Evolutionary conservation across 2,329 filamentous ascomycete genomes (phyloP), one percentile per base, ranked within the genome.

Genomic region (Malbranchea cinnamomea): DNA sequence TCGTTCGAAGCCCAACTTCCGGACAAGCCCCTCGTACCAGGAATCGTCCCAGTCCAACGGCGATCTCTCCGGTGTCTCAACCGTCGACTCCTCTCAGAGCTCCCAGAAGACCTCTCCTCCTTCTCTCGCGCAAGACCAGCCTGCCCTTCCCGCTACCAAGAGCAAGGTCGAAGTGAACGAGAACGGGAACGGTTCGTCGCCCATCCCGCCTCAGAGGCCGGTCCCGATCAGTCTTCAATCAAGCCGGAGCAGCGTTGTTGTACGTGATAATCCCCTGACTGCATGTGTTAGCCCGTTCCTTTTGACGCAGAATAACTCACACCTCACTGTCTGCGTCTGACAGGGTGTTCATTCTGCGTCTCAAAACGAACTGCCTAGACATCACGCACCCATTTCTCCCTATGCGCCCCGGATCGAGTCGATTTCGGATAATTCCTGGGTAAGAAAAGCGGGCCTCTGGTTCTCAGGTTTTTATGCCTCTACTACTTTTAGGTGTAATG

Each of bases 371-470:
- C n/a, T n/a, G 23, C 49, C 53, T 29, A 69, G 67, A 47, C 63
- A 57, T 32, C 66, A 60, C 38, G 57, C 69, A 37, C 71, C 77
- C 5, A 68, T 74, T 11, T 93, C 84, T 31, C 73, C 77, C 24
- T 87, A 81, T 56, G 79, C 83, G 17, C 85, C 87, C 14, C 72
- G 73, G 43, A 71, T 94, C 22, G 60, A 76, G 24, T 93, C 85
- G 19, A 63, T 93, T 22, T 64, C 71, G 6, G 82, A 93, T 40
- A 80, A 78, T 42, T 75, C 81, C 35, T 92, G 83, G 79, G 84
- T 91, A 68, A 45, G 74, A 27, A n/a, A 11, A 12, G 5, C 23
- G n/a, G 23, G 33, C 31, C 18, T 4, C 8, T 15, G n/a, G 14
- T 9, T 16, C 16, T 8, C 16, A n/a, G n/a, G n/a, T n/a, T n/a